A percentile compares a stretch with the other conserved stretches of the same genome.
These are phyloP conservation scores for Hemerocallis citrina DNA, from an alignment of 106 monocot genomes.

Conservation along the genomic window DNA sequence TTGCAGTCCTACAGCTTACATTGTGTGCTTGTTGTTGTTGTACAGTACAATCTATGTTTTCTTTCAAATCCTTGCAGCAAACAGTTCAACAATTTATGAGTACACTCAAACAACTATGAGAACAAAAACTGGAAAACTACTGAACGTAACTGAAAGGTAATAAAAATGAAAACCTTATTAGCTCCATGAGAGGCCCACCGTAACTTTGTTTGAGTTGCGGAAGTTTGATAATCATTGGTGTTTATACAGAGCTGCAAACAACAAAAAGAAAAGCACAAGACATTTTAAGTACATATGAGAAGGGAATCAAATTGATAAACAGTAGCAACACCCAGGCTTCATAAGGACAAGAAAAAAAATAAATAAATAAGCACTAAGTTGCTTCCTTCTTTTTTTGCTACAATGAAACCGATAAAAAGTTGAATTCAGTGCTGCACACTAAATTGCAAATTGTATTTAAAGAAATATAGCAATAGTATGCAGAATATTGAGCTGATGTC, in stretches of 20 bases:
- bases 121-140: neutral
- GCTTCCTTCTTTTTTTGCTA: no score
- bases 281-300: neutral
- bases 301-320: neutral
- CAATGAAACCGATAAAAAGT: neutral
- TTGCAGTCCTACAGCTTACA: conserved; percentile 4
- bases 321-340: neutral
- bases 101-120: neutral
- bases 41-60: conserved; percentile 5
- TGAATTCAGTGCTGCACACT: no score
- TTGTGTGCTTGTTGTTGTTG: conserved; percentile 13
- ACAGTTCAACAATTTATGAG: conserved; percentile 2
- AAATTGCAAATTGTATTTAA: neutral
- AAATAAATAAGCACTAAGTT: neutral
- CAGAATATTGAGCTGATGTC: neutral
- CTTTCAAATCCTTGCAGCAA: conserved; percentile 16
- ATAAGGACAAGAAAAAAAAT: no score
- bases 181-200: neutral
- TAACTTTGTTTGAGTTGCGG: neutral
- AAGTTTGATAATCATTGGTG: neutral
- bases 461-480: neutral
- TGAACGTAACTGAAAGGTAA: neutral
- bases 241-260: conserved; percentile 16
- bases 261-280: neutral
- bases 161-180: conserved; percentile 9